Evolutionary conservation across 768 basidiomycete species (phyloP), one percentile per base, ranked within the genome.

Genomic region (Gloeophyllum trabeum): DNA sequence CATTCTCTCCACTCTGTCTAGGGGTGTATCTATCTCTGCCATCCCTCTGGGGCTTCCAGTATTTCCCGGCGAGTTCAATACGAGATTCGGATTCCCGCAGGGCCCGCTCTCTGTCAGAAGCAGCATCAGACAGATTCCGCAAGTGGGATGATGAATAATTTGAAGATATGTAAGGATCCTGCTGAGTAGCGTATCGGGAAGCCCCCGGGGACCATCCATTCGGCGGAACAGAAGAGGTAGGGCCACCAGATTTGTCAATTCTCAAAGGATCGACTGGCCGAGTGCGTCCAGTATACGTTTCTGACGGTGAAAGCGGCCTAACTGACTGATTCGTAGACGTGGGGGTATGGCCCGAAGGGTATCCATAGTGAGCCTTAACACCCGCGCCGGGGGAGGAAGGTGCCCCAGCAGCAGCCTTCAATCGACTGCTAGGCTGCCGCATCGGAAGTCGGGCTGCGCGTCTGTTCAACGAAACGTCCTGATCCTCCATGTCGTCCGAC

Each of bases 401-500:
- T n/a, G n/a, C n/a, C n/a, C n/a, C n/a, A n/a, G n/a, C n/a, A n/a
- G n/a, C n/a, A n/a, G n/a, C n/a, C n/a, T n/a, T n/a, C n/a, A n/a
- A n/a, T n/a, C n/a, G n/a, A n/a, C n/a, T n/a, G n/a, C n/a, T n/a
- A n/a, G n/a, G n/a, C n/a, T n/a, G 55, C 25, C 51, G 53, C 42
- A 65, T 61, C 30, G 64, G 60, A 24, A 69, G 60, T 34, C 73
- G 67, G 25, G 69, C 51, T 25, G 68, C 63, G 26, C 62, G 51
- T 41, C 67, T 62, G 40, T 62, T 55, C 38, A 61, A 52, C 42
- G 76, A 69, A 45, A 70, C 62, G 53, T 78, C 79, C 37, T 63
- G 63, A 55, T 73, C 69, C 38, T 85, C 80, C 39, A 75, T 58
- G 55, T 84, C 83, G 50, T 69, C 66, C 36, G 65, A 69, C 40